These are phyloP conservation scores for Dioszegia hungarica DNA, from an alignment of 768 basidiomycete genomes.

Conservation along the genomic window DNA sequence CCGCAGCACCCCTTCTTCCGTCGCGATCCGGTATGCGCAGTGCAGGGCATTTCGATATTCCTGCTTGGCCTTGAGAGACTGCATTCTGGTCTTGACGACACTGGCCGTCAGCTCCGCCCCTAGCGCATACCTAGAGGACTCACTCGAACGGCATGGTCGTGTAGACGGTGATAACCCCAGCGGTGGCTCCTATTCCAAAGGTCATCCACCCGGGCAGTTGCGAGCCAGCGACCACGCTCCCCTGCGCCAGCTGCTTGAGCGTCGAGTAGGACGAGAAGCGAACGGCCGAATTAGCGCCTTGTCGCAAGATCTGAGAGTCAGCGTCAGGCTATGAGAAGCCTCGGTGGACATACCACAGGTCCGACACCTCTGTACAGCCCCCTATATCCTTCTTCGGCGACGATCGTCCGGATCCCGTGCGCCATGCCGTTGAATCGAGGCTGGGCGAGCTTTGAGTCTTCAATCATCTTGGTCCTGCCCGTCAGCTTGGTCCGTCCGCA, in stretches of 20 bases:
- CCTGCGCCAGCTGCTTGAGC: constrained; percentile 86
- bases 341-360: constrained; percentile 68
- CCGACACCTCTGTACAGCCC: constrained; percentile 81
- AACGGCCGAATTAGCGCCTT: constrained; percentile 95
- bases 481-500: background rate
- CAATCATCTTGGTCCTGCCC: constrained; percentile 87
- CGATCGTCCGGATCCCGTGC: constrained; percentile 75
- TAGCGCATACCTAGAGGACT: constrained; percentile 13
- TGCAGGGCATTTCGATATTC: constrained; percentile 94
- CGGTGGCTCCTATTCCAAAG: constrained; percentile 88
- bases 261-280: constrained; percentile 93
- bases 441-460: constrained; percentile 77
- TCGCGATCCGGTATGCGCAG: constrained; percentile 88
- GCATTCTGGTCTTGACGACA: constrained; percentile 98
- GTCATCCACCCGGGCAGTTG: constrained; percentile 80
- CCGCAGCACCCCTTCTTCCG: constrained; percentile 81
- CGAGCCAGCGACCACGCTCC: constrained; percentile 74
- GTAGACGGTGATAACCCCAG: constrained; percentile 88
- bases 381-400: constrained; percentile 73
- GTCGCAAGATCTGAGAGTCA: constrained; percentile 75
- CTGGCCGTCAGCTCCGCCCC: constrained; percentile 51
- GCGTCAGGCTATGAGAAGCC: background rate
- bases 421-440: constrained; percentile 82
- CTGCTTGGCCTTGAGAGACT: constrained; percentile 71
- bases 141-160: constrained; percentile 52